A percentile compares a stretch with the other conserved stretches of the same genome.
Evolutionary conservation across 345 rosid genomes (phyloP).

Genomic region (Syzygium oleosum): DNA sequence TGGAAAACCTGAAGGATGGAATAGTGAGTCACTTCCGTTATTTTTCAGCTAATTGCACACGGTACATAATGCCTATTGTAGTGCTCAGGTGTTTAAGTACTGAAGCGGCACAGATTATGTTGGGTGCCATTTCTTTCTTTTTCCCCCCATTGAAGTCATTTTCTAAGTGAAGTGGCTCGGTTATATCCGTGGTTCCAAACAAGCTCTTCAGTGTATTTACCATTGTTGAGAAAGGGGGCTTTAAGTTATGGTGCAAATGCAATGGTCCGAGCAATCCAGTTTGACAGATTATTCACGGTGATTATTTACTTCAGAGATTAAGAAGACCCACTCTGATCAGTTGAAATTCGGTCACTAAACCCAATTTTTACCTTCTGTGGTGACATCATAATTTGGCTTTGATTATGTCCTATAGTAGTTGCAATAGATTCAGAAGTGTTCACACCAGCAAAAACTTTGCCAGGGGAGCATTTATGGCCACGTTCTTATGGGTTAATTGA

Average conservation of each 20-base stretch:
- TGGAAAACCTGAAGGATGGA: conserved; percentile 12
- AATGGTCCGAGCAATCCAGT: neutral
- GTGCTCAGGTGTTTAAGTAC: neutral
- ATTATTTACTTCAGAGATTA: neutral
- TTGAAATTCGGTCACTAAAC: neutral
- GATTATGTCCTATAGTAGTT: neutral
- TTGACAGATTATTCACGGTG: neutral
- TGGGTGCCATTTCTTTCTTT: neutral
- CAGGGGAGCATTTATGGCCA: conserved; percentile 17
- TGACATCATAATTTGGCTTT: neutral
- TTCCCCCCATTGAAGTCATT: neutral
- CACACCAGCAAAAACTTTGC: neutral
- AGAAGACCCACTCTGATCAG: neutral
- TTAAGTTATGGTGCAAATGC: neutral
- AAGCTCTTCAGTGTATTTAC: neutral
- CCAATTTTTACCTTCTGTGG: neutral
- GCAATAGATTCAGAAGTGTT: neutral
- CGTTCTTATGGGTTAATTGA: conserved; percentile 9
- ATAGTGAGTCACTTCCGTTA: neutral
- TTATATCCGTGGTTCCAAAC: neutral
- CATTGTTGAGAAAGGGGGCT: neutral
- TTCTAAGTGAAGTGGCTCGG: neutral
- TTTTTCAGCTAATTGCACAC: neutral
- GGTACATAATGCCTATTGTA: neutral
- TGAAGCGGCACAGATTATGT: neutral